Evolutionary conservation across 1,139 yeast species (phyloP).

Genomic region (Suhomyces yuchorum): DNA sequence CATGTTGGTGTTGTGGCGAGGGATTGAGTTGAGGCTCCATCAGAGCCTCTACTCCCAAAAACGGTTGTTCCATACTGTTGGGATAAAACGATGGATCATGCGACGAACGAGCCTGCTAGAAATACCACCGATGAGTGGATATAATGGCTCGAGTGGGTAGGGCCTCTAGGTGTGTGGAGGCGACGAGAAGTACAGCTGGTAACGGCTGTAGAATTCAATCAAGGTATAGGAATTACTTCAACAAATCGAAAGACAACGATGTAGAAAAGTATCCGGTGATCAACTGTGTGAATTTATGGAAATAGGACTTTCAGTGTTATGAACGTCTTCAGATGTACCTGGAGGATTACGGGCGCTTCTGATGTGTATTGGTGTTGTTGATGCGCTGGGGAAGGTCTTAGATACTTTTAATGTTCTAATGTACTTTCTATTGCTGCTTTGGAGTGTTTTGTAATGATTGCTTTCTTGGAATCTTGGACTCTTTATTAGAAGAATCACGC

Average conservation of each 20-base stretch:
- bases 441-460: background rate
- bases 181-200: background rate
- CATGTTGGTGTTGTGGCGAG: constrained; percentile 15
- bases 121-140: background rate
- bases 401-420: background rate
- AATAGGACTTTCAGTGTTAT: background rate
- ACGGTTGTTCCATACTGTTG: constrained; percentile 38
- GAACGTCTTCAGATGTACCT: background rate
- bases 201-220: background rate
- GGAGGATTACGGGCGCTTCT: background rate
- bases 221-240: background rate
- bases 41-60: constrained; percentile 32
- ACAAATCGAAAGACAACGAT: background rate
- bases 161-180: background rate
- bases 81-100: constrained; percentile 4
- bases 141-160: background rate
- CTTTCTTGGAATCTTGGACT: background rate
- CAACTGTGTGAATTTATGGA: background rate
- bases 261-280: background rate
- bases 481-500: background rate
- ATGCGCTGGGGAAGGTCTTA: background rate
- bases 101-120: background rate
- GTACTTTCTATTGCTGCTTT: background rate
- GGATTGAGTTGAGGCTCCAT: constrained; percentile 26
- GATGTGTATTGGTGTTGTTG: background rate